Evolutionary conservation across 2,329 filamentous ascomycete genomes (phyloP), one percentile per base, ranked within the genome.

Genomic region (Alternaria ventricosa): DNA sequence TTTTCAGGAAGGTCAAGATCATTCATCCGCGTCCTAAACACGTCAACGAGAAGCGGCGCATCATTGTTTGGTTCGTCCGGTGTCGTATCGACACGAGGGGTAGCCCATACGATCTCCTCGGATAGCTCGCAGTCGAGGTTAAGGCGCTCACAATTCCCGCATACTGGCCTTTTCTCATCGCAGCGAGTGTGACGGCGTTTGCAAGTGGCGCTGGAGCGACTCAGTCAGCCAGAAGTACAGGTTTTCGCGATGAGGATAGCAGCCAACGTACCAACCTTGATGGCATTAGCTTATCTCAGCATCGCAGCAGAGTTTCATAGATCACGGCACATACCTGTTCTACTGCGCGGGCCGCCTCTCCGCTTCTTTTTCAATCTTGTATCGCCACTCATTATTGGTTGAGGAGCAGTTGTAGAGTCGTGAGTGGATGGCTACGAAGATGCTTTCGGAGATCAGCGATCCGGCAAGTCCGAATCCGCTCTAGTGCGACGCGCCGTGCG

Each of bases 151-250:
- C 76, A 78, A 27, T 72, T 78, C n/a, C 76, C 69, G 55, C 77
- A 79, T 12, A 72, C 61, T 12, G 77, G 77, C 27, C 71, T 77
- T 50, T 67, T 73, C 55, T 79, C 77, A 23, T 79, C 77, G 55
- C 77, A 79, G 22, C 76, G 71, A 18, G 71, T 73, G 55, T 79
- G 76, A n/a, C 77, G 68, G 3, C 71, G 65, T 63, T 78, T 79
- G 53, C 76, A 78, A 4, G 76, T 78, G 27, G 74, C 56, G 56
- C 77, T 79, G 45, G n/a, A 46, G 11, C 3, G 47, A 33, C 20
- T 47, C 22, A 71, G 27, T 61, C 13, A 49, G 9, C 9, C 30
- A 7, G 22, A 41, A 25, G 41, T 22, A 30, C 13, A 41, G 20
- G 10, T 25, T 22, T 11, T 27, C 15, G 44, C 15, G 12, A 13